A percentile compares a stretch with the other conserved stretches of the same genome.
Conservation (phyloP, 1,139 yeast species). For the Lodderomyces beijingensis region DNA sequence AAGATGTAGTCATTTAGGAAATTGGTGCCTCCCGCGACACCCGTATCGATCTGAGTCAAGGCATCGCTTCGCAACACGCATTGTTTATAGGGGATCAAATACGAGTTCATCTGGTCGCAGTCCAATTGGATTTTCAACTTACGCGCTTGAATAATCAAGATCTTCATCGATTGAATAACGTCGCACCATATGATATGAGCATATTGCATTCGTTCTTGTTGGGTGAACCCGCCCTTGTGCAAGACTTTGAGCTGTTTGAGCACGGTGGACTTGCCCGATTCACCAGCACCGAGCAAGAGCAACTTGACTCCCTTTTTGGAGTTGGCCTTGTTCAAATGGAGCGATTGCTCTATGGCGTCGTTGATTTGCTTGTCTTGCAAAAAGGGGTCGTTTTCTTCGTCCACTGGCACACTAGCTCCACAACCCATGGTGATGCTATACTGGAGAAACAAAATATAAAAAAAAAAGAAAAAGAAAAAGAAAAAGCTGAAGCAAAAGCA, state of each 20-base stretch:
- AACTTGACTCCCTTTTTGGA: constrained; percentile 55
- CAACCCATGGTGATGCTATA: constrained; percentile 61
- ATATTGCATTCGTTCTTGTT: constrained; percentile 76
- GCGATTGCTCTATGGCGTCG: constrained; percentile 64
- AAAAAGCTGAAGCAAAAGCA: no score
- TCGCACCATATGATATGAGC: constrained; percentile 94
- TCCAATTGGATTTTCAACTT: constrained; percentile 55
- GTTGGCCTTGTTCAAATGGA: constrained; percentile 50
- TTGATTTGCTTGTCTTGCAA: constrained; percentile 49
- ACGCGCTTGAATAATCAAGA: constrained; percentile 68
- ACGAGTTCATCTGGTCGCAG: constrained; percentile 52
- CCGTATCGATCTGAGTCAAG: constrained; percentile 57
- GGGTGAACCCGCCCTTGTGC: constrained; percentile 82
- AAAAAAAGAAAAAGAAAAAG: no score
- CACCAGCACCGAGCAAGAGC: constrained; percentile 87
- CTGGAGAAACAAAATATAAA: no score
- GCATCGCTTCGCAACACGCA: constrained; percentile 54
- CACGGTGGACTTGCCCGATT: constrained; percentile 95
- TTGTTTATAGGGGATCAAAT: constrained; percentile 44
- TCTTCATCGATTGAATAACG: constrained; percentile 83
- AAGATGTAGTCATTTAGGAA: constrained; percentile 63
- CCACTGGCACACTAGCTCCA: constrained; percentile 48
- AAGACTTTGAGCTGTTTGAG: constrained; percentile 82
- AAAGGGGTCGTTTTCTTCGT: constrained; percentile 48
- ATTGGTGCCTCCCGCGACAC: constrained; percentile 63